Evolutionary conservation across 1,139 yeast genomes (phyloP), one percentile per base, ranked within the genome.

Genomic region (Lodderomyces oxycetoniae): DNA sequence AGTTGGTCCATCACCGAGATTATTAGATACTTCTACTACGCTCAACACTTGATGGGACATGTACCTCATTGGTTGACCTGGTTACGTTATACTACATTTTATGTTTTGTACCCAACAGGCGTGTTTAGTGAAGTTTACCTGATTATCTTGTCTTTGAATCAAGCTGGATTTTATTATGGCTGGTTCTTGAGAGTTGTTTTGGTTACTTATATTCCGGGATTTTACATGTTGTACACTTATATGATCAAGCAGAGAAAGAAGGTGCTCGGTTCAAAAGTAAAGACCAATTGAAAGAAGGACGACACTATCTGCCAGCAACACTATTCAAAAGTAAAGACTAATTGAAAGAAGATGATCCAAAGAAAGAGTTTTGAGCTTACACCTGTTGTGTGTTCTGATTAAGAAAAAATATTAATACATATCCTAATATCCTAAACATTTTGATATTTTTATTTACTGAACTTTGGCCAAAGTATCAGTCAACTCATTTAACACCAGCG

Each of bases 1-100:
- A 91, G 96, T 13, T 91, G 99, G 99, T 77, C 91, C 13, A 53
- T 85, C 38, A 87, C 97, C 22, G 99, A 91, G 59, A 73, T 87
- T 33, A 79, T 89, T 39, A 75, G 98, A 52, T 91, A 91, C 62
- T 71, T 86, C 30, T 91, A 77, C 63, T 93, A 83, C 54, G 94
- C 94, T 34, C 62, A 74, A 42, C 81, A 80, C 50, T 66, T 86
- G 42, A 59, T 60, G 40, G 68, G 66, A 17, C 77, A 74, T 2
- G 84, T 88, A 12, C 87, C 93, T 7, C 54, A 58, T 32, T 55
- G 71, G 54, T 67, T 91, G 45, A 74, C 79, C 17, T 76, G 82
- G 73, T 63, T 87, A 47, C 74, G 99, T 53, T 91, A 89, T 66
- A 82, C 85, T 42, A 67, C 89, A 19, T 91, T 91, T 59, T 74